Evolutionary conservation across 164 flowering plant species (phyloP).

Genomic region (Umbellularia californica): DNA sequence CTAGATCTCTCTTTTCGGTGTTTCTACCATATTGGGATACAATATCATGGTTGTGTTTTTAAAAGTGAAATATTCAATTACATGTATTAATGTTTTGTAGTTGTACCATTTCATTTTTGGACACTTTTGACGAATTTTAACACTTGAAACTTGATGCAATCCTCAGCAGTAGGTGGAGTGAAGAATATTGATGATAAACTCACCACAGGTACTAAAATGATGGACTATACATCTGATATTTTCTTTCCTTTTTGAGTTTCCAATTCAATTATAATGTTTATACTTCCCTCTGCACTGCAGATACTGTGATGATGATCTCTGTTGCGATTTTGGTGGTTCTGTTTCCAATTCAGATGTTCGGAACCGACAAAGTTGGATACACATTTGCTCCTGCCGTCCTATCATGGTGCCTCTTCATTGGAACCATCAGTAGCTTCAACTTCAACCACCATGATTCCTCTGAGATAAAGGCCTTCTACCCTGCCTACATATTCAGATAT

Average conservation of each 20-base stretch:
- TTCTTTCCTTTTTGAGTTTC: neutral
- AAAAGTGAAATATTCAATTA: too few relatives aligned
- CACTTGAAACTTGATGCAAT: conserved; percentile 10
- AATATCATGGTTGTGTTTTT: too few relatives aligned
- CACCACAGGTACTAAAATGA: too few relatives aligned
- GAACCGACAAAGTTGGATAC: conserved; percentile 32
- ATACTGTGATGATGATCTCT: conserved; percentile 24
- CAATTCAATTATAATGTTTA: neutral
- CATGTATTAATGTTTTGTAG: neutral
- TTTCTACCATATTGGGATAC: too few relatives aligned
- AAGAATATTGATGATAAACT: neutral
- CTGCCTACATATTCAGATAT: conserved; percentile 13
- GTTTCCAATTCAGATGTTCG: conserved; percentile 28
- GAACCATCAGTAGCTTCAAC: conserved; percentile 16
- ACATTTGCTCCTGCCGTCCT: conserved; percentile 26
- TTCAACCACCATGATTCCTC: conserved; percentile 13
- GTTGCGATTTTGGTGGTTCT: conserved; percentile 22
- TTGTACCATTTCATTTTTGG: neutral
- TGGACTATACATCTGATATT: neutral
- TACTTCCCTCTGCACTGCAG: conserved; percentile 3
- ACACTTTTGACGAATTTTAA: neutral
- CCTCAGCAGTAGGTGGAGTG: conserved; percentile 22
- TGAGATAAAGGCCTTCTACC: conserved; percentile 25
- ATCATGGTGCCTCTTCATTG: conserved; percentile 23
- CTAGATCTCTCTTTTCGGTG: too few relatives aligned